Percentiles rank a stretch among this genome's conserved stretches.
Evolutionary conservation across 2,329 filamentous ascomycete genomes (phyloP).

Genomic region (Calonectria fujianensis): DNA sequence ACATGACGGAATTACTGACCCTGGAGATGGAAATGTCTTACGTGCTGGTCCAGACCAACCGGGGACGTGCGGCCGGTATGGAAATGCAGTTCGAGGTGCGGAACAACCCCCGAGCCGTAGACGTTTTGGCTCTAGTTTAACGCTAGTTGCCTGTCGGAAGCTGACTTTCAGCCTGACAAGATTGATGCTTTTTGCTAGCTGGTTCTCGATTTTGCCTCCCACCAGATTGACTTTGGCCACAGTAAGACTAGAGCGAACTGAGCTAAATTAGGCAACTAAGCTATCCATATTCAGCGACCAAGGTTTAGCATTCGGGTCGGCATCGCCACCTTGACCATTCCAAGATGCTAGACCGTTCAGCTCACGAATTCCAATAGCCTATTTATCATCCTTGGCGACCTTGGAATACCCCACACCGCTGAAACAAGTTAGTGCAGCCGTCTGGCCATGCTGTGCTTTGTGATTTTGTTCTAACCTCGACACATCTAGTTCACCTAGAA

Average conservation of each 20-base stretch:
- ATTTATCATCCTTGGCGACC: background rate
- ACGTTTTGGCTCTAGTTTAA: background rate
- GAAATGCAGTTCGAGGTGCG: background rate
- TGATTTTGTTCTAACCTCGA: background rate
- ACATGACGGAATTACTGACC: background rate
- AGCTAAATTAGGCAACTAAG: too few relatives aligned
- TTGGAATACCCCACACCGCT: too few relatives aligned
- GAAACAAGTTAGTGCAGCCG: background rate
- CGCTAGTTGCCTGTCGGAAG: background rate
- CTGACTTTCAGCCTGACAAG: background rate
- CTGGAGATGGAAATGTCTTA: too few relatives aligned
- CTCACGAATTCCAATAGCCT: background rate
- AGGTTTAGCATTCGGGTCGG: background rate
- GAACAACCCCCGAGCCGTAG: background rate
- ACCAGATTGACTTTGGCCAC: background rate
- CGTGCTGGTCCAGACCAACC: background rate
- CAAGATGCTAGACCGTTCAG: background rate
- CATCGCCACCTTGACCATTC: too few relatives aligned
- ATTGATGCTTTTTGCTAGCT: background rate
- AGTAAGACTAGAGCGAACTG: too few relatives aligned
- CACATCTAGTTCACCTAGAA: background rate
- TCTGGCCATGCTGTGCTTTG: background rate
- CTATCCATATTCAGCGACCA: too few relatives aligned
- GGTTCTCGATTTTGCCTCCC: background rate
- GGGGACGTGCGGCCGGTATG: background rate